phyloP scores from a whole-genome alignment of 768 basidiomycete genomes.

The Hygrophoropsis aurantiaca region DNA sequence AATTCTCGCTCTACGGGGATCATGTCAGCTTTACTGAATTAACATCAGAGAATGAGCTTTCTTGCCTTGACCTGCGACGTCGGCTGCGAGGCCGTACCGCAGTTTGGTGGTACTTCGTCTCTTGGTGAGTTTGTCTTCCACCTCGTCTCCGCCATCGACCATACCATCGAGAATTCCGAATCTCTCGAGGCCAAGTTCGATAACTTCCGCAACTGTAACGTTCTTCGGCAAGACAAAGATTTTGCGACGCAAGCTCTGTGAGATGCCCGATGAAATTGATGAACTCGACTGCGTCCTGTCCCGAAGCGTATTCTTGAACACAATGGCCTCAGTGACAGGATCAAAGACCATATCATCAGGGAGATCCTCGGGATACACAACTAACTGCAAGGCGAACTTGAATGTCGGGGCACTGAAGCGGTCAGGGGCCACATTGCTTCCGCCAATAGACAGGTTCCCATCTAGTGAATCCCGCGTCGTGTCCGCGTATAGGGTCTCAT shows the following conservation, averaged over 20 bases:
- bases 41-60: conserved; percentile 8
- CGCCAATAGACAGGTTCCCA: conserved; percentile 22
- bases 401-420: conserved; percentile 81
- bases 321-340: conserved; percentile 87
- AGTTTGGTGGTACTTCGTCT: conserved; percentile 76
- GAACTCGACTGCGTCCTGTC: conserved; percentile 47
- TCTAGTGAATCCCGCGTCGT: conserved; percentile 32
- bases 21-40: no score
- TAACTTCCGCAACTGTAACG: conserved; percentile 93
- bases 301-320: conserved; percentile 76
- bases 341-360: conserved; percentile 97
- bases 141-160: conserved; percentile 96
- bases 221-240: conserved; percentile 93
- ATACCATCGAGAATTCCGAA: conserved; percentile 98
- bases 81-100: conserved; percentile 75
- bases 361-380: conserved; percentile 87
- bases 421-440: conserved; percentile 57
- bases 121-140: conserved; percentile 89
- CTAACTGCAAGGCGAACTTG: conserved; percentile 82
- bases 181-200: conserved; percentile 86
- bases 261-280: conserved; percentile 51
- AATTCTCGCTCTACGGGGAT: conserved; percentile 67
- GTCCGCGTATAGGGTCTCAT: conserved; percentile 39
- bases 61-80: conserved; percentile 64
- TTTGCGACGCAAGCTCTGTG: conserved; percentile 67